Base-by-base conservation (phyloP, 139 green algal species). In the Chlamydomonas schloesseri region DNA sequence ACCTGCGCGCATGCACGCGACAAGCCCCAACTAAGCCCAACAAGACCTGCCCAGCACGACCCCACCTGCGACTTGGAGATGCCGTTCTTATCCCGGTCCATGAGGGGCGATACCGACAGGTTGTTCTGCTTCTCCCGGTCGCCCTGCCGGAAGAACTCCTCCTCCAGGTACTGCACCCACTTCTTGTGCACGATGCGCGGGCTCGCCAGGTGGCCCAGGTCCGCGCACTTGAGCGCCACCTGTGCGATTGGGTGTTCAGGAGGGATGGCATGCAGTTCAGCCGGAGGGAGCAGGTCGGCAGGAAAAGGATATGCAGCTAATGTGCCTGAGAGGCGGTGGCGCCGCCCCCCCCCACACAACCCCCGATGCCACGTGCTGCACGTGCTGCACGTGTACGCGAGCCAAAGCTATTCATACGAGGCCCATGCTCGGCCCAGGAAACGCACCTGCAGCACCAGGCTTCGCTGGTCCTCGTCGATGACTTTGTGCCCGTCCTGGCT, bases 81-180 rank as follows among this genome's bases (percentile, higher is more conserved):
- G 68, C 93, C 93, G 37, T 88, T 87, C 79, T 92, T 92, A 21
- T 90, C 84, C 3, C 93, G 80, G 82, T 95, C 93, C 91, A 95
- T 94, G 15, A 95, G 88, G 21, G 91, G 91, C 31, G 89, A 93
- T 28, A 94, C 86, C 36, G 77, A 64, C 29, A 94, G 83, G 29
- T 47, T 80, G 37, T 88, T 89, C 4, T 75, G 42, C 73, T 89
- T 89, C 88, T 95, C 93, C 11, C 80, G 68, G 85, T 95, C 93
- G 42, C 93, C 93, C 83, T 95, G 91, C 47, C 76, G 70, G 89
- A 96, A 95, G 74, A 94, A 91, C 86, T 96, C 93, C 85, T 95
- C 92, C 70, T 94, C 89, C 72, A 96, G n/a, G 55, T 86, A 82
- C 2, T 84, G 37, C 33, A 94, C 93, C 93, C 93, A 96, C 64